A percentile compares a stretch with the other conserved stretches of the same genome.
phyloP scores from a whole-genome alignment of 2,329 filamentous ascomycete species.

The Colletotrichum spaethianum region DNA sequence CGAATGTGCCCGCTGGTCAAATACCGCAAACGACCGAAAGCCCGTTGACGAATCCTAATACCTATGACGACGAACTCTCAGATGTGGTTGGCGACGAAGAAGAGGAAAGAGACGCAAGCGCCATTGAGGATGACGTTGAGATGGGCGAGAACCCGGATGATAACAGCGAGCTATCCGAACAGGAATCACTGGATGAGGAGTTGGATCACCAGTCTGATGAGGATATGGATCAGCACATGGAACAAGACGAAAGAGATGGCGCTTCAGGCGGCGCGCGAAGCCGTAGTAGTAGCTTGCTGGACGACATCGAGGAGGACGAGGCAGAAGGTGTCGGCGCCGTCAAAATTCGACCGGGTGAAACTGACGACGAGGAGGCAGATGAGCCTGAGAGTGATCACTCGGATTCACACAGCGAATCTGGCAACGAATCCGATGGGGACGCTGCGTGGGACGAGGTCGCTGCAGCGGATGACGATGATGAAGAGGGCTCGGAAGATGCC shows the following conservation, averaged over 20 bases:
- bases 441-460: conserved; percentile 72
- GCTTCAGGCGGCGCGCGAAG: conserved; percentile 26
- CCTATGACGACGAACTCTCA: conserved; percentile 28
- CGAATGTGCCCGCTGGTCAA: conserved; percentile 44
- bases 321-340: conserved; percentile 71
- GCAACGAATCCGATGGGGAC: conserved; percentile 69
- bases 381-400: conserved; percentile 59
- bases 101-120: conserved; percentile 43
- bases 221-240: conserved; percentile 53
- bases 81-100: conserved; percentile 38
- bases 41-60: conserved; percentile 16
- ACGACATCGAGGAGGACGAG: conserved; percentile 50
- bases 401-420: conserved; percentile 63
- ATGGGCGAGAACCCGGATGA: conserved; percentile 51
- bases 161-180: conserved; percentile 54
- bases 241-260: conserved; percentile 49
- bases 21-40: conserved; percentile 40
- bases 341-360: conserved; percentile 68
- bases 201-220: conserved; percentile 54
- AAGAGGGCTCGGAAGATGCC: conserved; percentile 69
- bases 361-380: conserved; percentile 60
- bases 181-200: conserved; percentile 54
- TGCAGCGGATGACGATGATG: conserved; percentile 69
- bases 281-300: conserved; percentile 31
- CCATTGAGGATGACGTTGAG: conserved; percentile 51